These are phyloP conservation scores for Moelleriella libera DNA, from an alignment of 2,329 filamentous ascomycete species.

Conservation along the genomic window DNA sequence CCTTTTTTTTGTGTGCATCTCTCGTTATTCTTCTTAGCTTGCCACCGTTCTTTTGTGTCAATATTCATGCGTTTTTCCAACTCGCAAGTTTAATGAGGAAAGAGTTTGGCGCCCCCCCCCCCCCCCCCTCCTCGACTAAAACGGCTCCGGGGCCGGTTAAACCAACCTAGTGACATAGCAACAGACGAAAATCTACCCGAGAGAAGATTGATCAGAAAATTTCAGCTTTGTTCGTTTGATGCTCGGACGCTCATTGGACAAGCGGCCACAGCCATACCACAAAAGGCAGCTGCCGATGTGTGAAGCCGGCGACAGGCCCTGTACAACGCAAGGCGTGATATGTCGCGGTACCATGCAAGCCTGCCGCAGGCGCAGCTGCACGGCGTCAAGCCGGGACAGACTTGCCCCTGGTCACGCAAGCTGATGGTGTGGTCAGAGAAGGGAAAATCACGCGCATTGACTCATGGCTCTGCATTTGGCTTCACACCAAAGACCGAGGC, in stretches of 20 bases:
- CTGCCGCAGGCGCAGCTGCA: neutral
- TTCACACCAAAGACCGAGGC: neutral
- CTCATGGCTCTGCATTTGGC: neutral
- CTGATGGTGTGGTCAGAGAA: neutral
- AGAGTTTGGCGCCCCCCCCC: neutral
- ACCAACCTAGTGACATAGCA: too few relatives aligned
- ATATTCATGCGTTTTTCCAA: neutral
- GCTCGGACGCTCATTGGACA: neutral
- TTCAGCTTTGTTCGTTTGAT: neutral
- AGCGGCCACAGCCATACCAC: neutral
- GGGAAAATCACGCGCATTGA: neutral
- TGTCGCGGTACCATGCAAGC: neutral
- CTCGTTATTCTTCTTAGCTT: neutral
- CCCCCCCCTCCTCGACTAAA: neutral
- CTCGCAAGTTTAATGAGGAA: neutral
- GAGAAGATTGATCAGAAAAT: too few relatives aligned
- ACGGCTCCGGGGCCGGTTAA: neutral
- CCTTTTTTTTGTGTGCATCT: too few relatives aligned
- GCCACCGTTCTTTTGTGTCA: neutral
- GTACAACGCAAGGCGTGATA: neutral
- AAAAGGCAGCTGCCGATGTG: neutral
- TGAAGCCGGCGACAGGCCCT: neutral
- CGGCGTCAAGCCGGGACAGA: neutral
- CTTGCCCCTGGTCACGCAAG: neutral
- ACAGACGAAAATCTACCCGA: too few relatives aligned